Base-by-base conservation (phyloP, 2,329 filamentous ascomycete species). In the Fusarium beomiforme region DNA sequence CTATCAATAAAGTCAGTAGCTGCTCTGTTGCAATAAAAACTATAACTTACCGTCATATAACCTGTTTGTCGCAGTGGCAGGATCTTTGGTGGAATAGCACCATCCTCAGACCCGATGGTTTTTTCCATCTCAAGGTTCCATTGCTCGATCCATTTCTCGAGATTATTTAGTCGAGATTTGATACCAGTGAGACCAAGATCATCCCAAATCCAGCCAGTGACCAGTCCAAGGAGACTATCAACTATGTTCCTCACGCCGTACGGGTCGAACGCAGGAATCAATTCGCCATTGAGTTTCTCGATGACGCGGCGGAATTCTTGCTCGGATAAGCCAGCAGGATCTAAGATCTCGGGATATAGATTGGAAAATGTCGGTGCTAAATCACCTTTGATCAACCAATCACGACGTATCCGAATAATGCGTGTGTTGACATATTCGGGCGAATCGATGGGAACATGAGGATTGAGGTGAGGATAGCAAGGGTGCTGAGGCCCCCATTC, bases 131-230 rank as follows among this genome's bases (percentile, higher is more conserved):
- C 89, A 12, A 80, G 78, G 79, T 99, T 99, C 95, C 95, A 98
- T 64, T 90, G 87, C 71, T 97, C 92, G 58, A 99, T 88, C 90
- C 93, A 97, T 39, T 80, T 81, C 81, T 99, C 96, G 21, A 98
- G 83, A 13, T 83, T 86, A 59, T 86, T 87, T 47, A 97, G 80
- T 59, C 91, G 87, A 24, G 85, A 84, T 83, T 98, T 98, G 64
- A 92, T 88, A 12, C 87, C 90, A 6, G 93, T 93, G 37, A 93
- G 82, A 3, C 95, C 94, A 24, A 95, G 76, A 78, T 98, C 95
- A 64, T 99, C 96, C 94, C 94, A 98, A 36, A 98, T 77, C 93
- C 95, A 99, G 24, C 95, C 93, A 1, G 96, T 98, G 36, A 94
- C 81, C 8, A 97, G 85, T 4, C 95, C 94, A 73, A 98, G 79